Evolutionary conservation across 768 basidiomycete genomes (phyloP), one percentile per base, ranked within the genome.

Genomic region (Suillus spraguei): DNA sequence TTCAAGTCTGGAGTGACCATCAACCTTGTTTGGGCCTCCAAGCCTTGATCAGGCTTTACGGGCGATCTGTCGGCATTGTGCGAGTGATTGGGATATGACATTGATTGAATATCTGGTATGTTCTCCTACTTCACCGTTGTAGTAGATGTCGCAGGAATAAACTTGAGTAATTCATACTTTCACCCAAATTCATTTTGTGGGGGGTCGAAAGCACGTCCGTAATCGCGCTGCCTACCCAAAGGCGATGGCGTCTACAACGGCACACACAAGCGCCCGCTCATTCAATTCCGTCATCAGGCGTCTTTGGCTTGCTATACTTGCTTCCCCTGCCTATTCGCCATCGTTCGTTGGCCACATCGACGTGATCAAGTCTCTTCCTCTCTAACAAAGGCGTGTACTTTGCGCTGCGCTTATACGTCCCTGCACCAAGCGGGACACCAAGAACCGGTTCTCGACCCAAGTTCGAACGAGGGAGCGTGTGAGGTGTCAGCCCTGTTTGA

Each of bases 281-380:
- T 24, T 49, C 47, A 5, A 24, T 24, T 49, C 13, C 22, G 0
- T 49, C 47, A 24, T 24, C 47, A 14, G 22, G 22, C 22, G 14
- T 24, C 47, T 49, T 24, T 49, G 24, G 22, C 7, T 49, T 49
- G 22, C 22, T 47, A 22, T 47, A 47, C 46, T 47, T 47, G 47
- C 47, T 49, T 22, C 47, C 47, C 47, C 47, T 24, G 6, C 47
- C 47, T 24, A 49, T 49, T 16, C 47, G 22, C 22, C 46, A 47
- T 13, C 46, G 46, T 47, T 47, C 46, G 46, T 47, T 47, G 46
- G 46, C 46, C 46, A 47, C 46, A 47, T 47, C 46, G 46, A 47
- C 46, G 22, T 47, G 46, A 47, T 47, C 22, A 47, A 47, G 46
- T 47, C 46, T 47, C n/a, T 47, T 47, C 46, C 46, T 22, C 13